Percentiles rank a stretch among this genome's conserved stretches.
These are phyloP conservation scores for Nitzschia sp. DNA, from an alignment of 108 stramenopile genomes.

Conservation along the genomic window DNA sequence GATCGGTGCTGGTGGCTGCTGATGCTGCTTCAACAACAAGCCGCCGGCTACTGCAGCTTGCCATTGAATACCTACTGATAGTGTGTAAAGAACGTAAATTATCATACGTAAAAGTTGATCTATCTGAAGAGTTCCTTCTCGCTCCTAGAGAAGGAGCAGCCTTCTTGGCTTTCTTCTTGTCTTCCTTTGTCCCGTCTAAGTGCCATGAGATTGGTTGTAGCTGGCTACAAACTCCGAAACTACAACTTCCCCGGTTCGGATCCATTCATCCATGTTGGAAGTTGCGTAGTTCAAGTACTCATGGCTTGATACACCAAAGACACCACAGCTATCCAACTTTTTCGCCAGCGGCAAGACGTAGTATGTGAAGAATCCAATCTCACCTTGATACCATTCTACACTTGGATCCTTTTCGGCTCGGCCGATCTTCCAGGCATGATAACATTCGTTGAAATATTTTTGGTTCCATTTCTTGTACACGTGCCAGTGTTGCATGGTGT, in stretches of 20 bases:
- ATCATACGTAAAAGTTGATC: no score
- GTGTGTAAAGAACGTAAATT: no score
- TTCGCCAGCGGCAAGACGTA: slow-evolving; percentile 14
- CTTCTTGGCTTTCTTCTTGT: no score
- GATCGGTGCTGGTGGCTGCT: no score
- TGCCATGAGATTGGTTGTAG: no score
- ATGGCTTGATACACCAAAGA: slow-evolving; percentile 17
- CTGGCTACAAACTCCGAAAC: background rate
- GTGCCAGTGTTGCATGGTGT: slow-evolving; percentile 7
- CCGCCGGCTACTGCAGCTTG: no score
- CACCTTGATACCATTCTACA: slow-evolving; percentile 4
- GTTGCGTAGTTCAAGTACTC: slow-evolving; percentile 14
- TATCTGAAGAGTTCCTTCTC: no score
- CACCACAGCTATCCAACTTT: slow-evolving; percentile 8
- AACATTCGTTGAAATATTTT: background rate
- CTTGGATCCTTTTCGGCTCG: slow-evolving; percentile 1
- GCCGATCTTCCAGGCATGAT: background rate
- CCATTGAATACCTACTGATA: no score
- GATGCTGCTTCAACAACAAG: no score
- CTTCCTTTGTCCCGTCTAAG: no score
- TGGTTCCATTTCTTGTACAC: slow-evolving; percentile 7
- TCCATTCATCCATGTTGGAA: slow-evolving; percentile 1
- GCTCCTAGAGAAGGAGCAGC: no score
- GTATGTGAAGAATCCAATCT: background rate
- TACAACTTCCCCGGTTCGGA: background rate